Conservation (phyloP, 306 rosid species). For the Citrullus amarus region DNA sequence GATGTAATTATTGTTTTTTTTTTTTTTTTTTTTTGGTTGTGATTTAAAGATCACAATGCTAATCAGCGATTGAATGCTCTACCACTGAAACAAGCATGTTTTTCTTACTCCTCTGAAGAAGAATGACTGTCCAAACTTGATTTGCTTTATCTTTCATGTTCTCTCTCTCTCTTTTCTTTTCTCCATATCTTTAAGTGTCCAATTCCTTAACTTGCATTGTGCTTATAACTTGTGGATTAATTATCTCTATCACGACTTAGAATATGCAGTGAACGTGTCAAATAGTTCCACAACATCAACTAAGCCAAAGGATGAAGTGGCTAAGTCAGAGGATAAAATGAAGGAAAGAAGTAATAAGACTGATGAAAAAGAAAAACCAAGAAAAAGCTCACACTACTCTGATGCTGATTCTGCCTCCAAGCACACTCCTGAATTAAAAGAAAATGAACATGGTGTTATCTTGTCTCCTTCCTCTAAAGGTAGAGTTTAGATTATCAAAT, state of each 20-base stretch:
- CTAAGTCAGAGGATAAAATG: conserved; percentile 9
- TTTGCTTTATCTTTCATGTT: not conserved
- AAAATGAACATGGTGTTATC: conserved; percentile 1
- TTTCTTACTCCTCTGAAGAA: not conserved
- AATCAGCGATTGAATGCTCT: not conserved
- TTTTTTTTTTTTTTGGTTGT: too few species aligned
- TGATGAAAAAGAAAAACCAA: conserved; percentile 10
- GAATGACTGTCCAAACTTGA: not conserved
- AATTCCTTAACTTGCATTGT: not conserved
- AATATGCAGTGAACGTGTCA: conserved; percentile 14
- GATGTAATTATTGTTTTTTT: not conserved
- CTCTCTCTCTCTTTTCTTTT: not conserved
- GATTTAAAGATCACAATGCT: not conserved
- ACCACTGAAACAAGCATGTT: not conserved
- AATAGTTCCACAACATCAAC: conserved; percentile 10
- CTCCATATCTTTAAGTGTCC: not conserved
- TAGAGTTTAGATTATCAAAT: not conserved
- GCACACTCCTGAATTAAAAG: conserved; percentile 17
- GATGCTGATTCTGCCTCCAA: conserved; percentile 13
- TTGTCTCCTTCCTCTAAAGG: conserved; percentile 14
- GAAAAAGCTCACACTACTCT: conserved; percentile 9
- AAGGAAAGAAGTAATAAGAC: conserved; percentile 15
- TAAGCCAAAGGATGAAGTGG: conserved; percentile 7
- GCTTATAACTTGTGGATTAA: not conserved
- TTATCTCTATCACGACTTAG: conserved; percentile 11